Evolutionary conservation across 352 stramenopile genomes (phyloP).

Genomic region (Halophytophthora polymorphica): DNA sequence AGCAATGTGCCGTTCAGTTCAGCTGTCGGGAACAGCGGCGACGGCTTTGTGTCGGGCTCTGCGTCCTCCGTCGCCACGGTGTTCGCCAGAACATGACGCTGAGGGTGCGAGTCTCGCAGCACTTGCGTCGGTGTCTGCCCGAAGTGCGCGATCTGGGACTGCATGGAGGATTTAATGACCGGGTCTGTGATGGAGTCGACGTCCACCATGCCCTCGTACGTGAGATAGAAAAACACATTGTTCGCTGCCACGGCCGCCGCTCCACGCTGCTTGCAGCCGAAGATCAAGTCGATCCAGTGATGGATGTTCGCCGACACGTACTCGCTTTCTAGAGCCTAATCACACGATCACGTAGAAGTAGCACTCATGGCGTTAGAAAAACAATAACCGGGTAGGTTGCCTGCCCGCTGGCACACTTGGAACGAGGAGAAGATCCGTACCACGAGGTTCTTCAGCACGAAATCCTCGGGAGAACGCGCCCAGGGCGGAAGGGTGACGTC

Average conservation of each 20-base stretch:
- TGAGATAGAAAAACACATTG: constrained; percentile 99
- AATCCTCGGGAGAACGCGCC: constrained; percentile 77
- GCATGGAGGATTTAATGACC: constrained; percentile 91
- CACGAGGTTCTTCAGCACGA: constrained; percentile 83
- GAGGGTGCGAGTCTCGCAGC: constrained; percentile 84
- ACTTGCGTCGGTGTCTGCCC: constrained; percentile 97
- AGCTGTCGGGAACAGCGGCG: constrained; percentile 1
- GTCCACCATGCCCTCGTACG: constrained; percentile 98
- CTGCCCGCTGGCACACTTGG: neutral
- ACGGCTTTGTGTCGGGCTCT: neutral
- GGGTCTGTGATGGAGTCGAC: constrained; percentile 94
- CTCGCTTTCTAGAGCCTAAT: constrained; percentile 79
- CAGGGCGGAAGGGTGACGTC: constrained; percentile 95
- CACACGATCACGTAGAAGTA: neutral
- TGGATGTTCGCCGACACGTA: constrained; percentile 82
- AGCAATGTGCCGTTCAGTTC: constrained; percentile 23
- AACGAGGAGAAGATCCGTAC: constrained; percentile 28
- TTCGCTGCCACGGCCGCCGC: constrained; percentile 88
- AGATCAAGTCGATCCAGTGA: constrained; percentile 89
- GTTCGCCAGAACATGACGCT: constrained; percentile 28
- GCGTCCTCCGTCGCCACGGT: neutral
- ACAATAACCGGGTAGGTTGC: neutral
- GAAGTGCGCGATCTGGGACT: constrained; percentile 98
- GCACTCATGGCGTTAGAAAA: neutral
- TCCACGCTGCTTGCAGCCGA: constrained; percentile 72